Conservation (phyloP, 2,329 filamentous ascomycete species). For the Scleromitrula shiraiana region DNA sequence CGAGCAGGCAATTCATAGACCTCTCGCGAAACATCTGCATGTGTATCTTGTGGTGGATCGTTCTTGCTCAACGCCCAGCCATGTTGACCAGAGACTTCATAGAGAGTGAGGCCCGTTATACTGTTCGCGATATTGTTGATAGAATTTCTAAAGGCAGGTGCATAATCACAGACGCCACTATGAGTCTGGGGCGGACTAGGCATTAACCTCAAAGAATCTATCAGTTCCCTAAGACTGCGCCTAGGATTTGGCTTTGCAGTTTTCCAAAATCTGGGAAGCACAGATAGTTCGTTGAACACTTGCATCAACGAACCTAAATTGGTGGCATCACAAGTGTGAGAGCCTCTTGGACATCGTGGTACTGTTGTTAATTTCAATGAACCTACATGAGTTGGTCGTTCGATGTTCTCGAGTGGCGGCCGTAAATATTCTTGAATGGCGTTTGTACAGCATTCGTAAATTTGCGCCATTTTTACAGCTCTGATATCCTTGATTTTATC, state of each 20-base stretch:
- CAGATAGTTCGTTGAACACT: constrained; percentile 39
- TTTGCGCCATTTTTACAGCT: constrained; percentile 42
- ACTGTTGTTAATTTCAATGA: constrained; percentile 32
- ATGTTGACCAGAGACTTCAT: constrained; percentile 40
- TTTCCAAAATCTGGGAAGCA: constrained; percentile 36
- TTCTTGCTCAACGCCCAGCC: constrained; percentile 43
- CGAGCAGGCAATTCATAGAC: constrained; percentile 7
- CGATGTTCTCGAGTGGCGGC: constrained; percentile 12
- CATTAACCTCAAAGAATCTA: constrained; percentile 37
- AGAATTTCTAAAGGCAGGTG: constrained; percentile 38
- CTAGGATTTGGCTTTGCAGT: constrained; percentile 25
- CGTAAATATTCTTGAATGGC: constrained; percentile 41
- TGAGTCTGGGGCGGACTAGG: constrained; percentile 37
- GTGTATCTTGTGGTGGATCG: constrained; percentile 1
- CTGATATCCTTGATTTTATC: constrained; percentile 42
- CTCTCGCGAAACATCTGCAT: constrained; percentile 1
- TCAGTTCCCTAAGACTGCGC: constrained; percentile 38
- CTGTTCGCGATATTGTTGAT: constrained; percentile 45
- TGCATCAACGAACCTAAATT: constrained; percentile 48
- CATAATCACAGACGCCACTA: constrained; percentile 42
- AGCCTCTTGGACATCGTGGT: constrained; percentile 42
- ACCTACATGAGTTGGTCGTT: constrained; percentile 15
- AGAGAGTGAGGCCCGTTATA: constrained; percentile 40
- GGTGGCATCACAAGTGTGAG: constrained; percentile 42
- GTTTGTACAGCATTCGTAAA: constrained; percentile 38